Evolutionary conservation across 495 filamentous ascomycete genomes (phyloP), one percentile per base, ranked within the genome.

Genomic region (Lepraria neglecta): DNA sequence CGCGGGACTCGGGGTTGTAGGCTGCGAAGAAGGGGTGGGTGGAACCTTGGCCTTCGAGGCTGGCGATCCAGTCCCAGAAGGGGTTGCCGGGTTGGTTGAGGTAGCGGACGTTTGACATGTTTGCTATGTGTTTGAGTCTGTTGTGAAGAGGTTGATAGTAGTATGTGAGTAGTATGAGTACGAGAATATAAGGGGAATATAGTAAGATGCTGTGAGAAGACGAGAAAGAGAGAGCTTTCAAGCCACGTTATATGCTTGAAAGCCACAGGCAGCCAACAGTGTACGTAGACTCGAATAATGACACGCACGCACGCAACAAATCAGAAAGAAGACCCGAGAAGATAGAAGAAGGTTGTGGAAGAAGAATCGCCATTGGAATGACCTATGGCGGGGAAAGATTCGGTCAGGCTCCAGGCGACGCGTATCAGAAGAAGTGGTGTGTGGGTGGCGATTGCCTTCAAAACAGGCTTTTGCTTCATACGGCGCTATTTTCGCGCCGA

Each of bases 21-120:
- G 69, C 69, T 33, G 70, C 65, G 56, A 73, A 74, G 71, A 75
- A 73, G 40, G 75, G 73, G 63, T 75, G 73, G 31, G 75, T 62
- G 57, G 53, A 55, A 42, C 53, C 57, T 53, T 30, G 51, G 38
- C 50, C 48, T 56, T 77, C 71, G 7, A 77, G 65, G 43, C 63
- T 63, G 50, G 66, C 58, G 48, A 74, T 14, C 38, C 70, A 65
- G 48, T 76, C 72, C 73, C 74, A 75, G 55, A 76, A 70, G 5
- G 72, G 68, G 9, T 67, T 63, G 38, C 40, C 31, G n/a, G 63
- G 65, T 24, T 72, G 66, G 56, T 77, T 77, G 64, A 74, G 64
- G 59, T 71, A 64, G 53, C 74, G 71, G 57, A 76, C 35, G 45
- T 66, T 58, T 31, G 66, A 59, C 58, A 64, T 53, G 1, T 52